phyloP scores from a whole-genome alignment of 2,329 filamentous ascomycete genomes.

The Talaromyces sp. region DNA sequence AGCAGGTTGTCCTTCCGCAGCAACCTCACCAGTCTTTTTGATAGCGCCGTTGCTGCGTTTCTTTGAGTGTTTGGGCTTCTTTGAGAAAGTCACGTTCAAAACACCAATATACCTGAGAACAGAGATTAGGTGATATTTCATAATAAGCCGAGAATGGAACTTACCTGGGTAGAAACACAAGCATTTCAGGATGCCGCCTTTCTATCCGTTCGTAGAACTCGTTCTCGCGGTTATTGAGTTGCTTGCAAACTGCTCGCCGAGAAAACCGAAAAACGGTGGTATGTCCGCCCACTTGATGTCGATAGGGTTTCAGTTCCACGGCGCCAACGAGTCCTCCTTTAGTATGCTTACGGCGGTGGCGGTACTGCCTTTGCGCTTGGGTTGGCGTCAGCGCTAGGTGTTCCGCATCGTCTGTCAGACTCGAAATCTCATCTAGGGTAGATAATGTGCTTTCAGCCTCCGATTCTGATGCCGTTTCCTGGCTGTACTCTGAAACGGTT shows the following conservation, averaged over 20 bases:
- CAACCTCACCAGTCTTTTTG: conserved; percentile 19
- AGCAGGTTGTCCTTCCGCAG: conserved; percentile 20
- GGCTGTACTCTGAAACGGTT: conserved; percentile 36
- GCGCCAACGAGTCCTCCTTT: conserved; percentile 66
- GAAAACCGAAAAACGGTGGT: conserved; percentile 97
- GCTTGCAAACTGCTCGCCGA: conserved; percentile 91
- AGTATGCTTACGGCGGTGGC: conserved; percentile 28
- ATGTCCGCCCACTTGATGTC: conserved; percentile 95
- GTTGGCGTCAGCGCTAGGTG: conserved; percentile 47
- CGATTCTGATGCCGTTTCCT: conserved; percentile 45
- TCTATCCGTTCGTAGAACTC: conserved; percentile 98
- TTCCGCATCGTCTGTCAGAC: conserved; percentile 53
- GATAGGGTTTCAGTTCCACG: conserved; percentile 94
- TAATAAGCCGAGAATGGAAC: conserved; percentile 20
- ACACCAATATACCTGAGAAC: conserved; percentile 83
- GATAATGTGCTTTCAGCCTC: conserved; percentile 44
- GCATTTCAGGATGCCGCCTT: conserved; percentile 79
- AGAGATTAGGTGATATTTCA: background rate
- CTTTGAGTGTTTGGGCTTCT: conserved; percentile 64
- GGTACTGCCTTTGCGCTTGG: conserved; percentile 26
- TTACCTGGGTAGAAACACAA: conserved; percentile 81
- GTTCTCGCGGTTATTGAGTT: conserved; percentile 96
- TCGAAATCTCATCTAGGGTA: conserved; percentile 50
- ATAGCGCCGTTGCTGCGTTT: conserved; percentile 29
- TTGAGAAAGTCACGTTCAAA: conserved; percentile 91